Evolutionary conservation across 495 filamentous ascomycete genomes (phyloP).

Genomic region (Penicillium arizonense): DNA sequence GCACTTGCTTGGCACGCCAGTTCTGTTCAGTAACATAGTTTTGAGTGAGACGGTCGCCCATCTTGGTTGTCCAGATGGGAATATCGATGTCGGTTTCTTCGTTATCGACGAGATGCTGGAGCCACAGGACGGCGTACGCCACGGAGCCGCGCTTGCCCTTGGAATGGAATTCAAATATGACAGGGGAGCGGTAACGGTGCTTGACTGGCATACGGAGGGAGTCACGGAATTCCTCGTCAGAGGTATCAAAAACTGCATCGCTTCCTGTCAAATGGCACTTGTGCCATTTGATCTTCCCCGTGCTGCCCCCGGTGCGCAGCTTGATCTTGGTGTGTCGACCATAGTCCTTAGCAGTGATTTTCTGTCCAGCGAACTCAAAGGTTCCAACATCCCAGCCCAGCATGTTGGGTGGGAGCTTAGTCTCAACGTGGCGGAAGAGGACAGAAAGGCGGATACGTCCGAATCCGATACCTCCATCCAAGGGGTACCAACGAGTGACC

Average conservation of each 20-base stretch:
- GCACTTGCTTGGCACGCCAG: conserved; percentile 52
- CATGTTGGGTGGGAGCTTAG: conserved; percentile 73
- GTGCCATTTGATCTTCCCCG: conserved; percentile 60
- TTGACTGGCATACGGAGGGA: conserved; percentile 80
- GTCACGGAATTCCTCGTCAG: conserved; percentile 50
- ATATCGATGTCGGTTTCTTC: conserved; percentile 73
- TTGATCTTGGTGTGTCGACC: conserved; percentile 61
- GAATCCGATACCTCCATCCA: conserved; percentile 72
- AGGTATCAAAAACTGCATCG: conserved; percentile 66
- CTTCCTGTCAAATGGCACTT: conserved; percentile 59
- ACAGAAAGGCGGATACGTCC: conserved; percentile 88
- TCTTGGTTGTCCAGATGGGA: conserved; percentile 81
- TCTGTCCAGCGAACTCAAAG: conserved; percentile 76
- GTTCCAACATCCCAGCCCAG: conserved; percentile 93
- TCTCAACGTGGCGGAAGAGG: conserved; percentile 82
- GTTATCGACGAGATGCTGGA: conserved; percentile 79
- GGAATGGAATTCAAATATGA: conserved; percentile 82
- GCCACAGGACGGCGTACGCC: conserved; percentile 79
- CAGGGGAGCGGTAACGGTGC: conserved; percentile 80
- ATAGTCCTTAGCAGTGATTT: conserved; percentile 59
- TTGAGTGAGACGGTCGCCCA: conserved; percentile 71
- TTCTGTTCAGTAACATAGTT: conserved; percentile 85
- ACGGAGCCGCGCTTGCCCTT: conserved; percentile 65
- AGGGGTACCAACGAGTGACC: conserved; percentile 66
- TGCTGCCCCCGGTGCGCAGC: conserved; percentile 81